A percentile compares a stretch with the other conserved stretches of the same genome.
Evolutionary conservation across 1,284 basidiomycete genomes (phyloP).

Genomic region (Ceratobasidium papillatum): DNA sequence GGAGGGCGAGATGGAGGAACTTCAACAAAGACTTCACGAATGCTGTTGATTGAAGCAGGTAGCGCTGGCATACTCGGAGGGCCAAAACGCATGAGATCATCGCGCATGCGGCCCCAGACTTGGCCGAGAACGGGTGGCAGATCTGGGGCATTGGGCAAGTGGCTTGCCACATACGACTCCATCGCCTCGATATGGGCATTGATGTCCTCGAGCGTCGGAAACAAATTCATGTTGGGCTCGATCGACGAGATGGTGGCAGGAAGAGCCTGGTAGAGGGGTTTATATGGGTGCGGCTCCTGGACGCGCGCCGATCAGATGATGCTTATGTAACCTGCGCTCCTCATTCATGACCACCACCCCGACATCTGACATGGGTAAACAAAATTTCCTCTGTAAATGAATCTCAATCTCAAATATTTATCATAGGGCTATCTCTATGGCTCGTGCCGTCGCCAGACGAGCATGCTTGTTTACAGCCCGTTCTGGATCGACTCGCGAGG

Average conservation of each 20-base stretch:
- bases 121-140: slow-evolving; percentile 66
- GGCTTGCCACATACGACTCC: slow-evolving; percentile 68
- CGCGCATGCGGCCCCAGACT: slow-evolving; percentile 73
- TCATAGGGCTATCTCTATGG: slow-evolving; percentile 28
- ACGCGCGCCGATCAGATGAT: slow-evolving; percentile 24
- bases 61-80: slow-evolving; percentile 69
- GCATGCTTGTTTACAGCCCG: not conserved
- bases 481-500: slow-evolving; percentile 29
- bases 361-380: slow-evolving; percentile 31
- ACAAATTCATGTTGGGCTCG: slow-evolving; percentile 1
- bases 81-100: slow-evolving; percentile 79
- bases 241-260: not conserved
- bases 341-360: slow-evolving; percentile 13
- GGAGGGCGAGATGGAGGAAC: slow-evolving; percentile 66
- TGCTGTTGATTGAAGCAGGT: slow-evolving; percentile 64
- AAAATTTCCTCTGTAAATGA: not conserved
- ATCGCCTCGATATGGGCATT: slow-evolving; percentile 73
- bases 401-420: not conserved
- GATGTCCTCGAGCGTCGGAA: slow-evolving; percentile 66
- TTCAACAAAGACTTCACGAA: slow-evolving; percentile 74
- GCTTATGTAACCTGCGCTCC: slow-evolving; percentile 13
- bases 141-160: slow-evolving; percentile 66
- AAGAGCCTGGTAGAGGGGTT: slow-evolving; percentile 9
- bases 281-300: slow-evolving; percentile 13
- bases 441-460: slow-evolving; percentile 22